Percentiles rank a stretch among this genome's conserved stretches.
These are phyloP conservation scores for Acanthamoeba lenticulata DNA, from an alignment of 208 protist genomes.

Conservation along the genomic window DNA sequence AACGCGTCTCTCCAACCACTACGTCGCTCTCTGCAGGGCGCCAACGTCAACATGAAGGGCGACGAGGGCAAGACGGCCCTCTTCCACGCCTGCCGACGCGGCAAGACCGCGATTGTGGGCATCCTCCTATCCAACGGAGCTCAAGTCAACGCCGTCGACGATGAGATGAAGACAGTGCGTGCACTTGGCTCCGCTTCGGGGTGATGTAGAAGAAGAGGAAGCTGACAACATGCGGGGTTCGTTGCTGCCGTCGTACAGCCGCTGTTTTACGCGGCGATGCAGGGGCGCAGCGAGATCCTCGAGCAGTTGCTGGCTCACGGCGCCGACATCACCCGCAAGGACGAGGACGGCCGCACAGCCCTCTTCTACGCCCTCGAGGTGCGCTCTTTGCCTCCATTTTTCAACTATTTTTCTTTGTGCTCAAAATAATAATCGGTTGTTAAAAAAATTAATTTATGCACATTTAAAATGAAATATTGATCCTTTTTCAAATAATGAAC, in stretches of 20 bases:
- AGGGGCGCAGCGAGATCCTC: constrained; percentile 30
- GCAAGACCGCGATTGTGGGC: background rate
- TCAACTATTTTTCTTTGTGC: too few species aligned
- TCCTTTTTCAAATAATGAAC: too few species aligned
- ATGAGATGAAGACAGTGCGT: constrained; percentile 22
- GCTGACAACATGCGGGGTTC: background rate
- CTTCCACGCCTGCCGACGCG: background rate
- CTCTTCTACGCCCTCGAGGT: constrained; percentile 41
- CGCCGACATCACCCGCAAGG: background rate
- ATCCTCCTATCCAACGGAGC: background rate
- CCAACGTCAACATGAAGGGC: background rate
- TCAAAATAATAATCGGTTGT: too few species aligned
- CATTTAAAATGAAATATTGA: too few species aligned
- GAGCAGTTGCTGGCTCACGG: background rate
- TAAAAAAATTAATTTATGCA: too few species aligned
- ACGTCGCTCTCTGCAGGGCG: too few species aligned
- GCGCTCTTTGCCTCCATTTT: too few species aligned
- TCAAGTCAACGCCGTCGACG: background rate
- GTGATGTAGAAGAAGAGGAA: too few species aligned
- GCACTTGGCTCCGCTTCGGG: background rate
- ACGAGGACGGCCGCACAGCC: constrained; percentile 13
- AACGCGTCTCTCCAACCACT: background rate
- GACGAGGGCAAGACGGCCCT: constrained; percentile 7
- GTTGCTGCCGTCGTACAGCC: background rate
- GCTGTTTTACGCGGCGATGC: constrained; percentile 10